Percentiles rank a stretch among this genome's conserved stretches.
phyloP scores from a whole-genome alignment of 2,329 filamentous ascomycete species.

The Verticillium isaacii region DNA sequence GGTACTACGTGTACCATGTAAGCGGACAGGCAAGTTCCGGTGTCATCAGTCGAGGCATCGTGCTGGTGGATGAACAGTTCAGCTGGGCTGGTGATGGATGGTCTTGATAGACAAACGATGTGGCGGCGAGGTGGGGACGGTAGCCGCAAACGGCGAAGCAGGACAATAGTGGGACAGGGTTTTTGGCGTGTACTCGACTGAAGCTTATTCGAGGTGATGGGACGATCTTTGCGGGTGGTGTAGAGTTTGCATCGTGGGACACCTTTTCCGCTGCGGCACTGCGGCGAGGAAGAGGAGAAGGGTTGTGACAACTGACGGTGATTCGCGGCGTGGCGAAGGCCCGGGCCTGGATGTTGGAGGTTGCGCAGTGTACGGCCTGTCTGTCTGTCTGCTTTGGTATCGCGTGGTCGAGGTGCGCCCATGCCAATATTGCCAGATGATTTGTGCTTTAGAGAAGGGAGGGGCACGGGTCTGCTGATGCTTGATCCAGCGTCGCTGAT shows the following conservation, averaged over 20 bases:
- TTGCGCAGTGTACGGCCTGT: background rate
- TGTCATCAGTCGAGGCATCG: background rate
- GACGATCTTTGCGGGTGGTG: background rate
- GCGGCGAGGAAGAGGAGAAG: background rate
- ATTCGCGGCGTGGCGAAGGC: background rate
- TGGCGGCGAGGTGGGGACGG: background rate
- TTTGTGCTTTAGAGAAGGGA: background rate
- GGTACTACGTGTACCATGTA: too few species aligned
- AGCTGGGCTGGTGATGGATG: background rate
- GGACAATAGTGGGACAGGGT: background rate
- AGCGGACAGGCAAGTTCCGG: background rate
- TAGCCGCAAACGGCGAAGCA: background rate
- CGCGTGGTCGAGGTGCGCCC: background rate
- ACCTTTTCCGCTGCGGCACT: background rate
- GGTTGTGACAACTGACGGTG: background rate
- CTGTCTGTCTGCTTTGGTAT: background rate
- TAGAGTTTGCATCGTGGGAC: background rate
- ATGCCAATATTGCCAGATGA: background rate
- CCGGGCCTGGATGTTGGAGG: background rate
- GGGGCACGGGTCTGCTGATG: background rate
- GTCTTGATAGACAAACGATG: background rate
- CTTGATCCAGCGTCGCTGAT: background rate
- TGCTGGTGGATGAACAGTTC: background rate
- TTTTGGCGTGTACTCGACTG: background rate
- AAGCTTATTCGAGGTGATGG: background rate